Base-by-base conservation (phyloP, 2,329 filamentous ascomycete genomes). In the Plectosphaerella plurivora region DNA sequence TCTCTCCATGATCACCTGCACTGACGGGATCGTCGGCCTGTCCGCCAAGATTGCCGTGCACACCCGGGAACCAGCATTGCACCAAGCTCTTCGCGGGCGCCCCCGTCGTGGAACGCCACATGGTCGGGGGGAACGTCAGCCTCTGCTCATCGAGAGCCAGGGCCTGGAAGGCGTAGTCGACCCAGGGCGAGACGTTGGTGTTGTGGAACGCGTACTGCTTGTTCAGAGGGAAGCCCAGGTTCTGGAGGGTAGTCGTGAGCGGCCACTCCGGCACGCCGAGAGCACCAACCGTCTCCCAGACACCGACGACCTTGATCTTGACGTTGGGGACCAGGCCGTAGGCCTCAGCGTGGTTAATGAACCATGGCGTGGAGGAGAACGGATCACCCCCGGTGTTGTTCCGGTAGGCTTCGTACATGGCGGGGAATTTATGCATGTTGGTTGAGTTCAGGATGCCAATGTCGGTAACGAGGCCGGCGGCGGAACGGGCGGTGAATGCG, bases 401-500 rank as follows among this genome's bases (percentile, higher is more conserved):
- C 22, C 37, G 20, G n/a, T 39, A 36, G 39, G 39, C 37, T 14
- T 10, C 10, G 42, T 42, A 55, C 18, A 55, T 45, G 3, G 46
- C 47, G 0, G 53, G 22, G 11, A 60, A 60, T 15, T 57, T 51
- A 7, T 56, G 48, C 50, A 60, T 51, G 35, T 57, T 53, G 1
- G 39, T 25, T 1, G 56, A 56, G 9, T 28, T 47, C 9, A 60
- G 53, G 44, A 63, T 50, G 18, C 60, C 60, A 14, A 63, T 55
- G 16, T 61, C 60, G 1, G 50, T 55, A 35, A 73, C 60, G 42
- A 73, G 65, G 49, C 72, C 70, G 4, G 70, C 70, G 3, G 68
- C 63, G 1, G 70, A 67, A 6, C 70, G 66, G 20, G 69, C 70
- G 2, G 70, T 73, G 55, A 71, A 73, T 6, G 70, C 69, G 4